phyloP scores from a whole-genome alignment of 345 rosid genomes.

The Euclidium syriacum region DNA sequence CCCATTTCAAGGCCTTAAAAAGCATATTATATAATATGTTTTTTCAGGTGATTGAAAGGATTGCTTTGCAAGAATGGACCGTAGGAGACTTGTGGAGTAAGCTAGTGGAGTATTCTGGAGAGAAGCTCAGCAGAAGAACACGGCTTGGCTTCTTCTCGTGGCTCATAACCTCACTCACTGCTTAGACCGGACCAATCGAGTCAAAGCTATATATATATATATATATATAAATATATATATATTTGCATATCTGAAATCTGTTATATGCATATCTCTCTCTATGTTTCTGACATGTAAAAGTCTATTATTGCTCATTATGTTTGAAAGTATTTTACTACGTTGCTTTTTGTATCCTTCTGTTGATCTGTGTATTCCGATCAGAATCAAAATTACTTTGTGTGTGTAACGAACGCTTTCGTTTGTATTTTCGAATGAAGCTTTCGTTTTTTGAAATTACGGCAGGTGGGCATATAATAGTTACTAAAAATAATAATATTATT shows the following conservation, averaged over 20 bases:
- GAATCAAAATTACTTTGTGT: too few species aligned
- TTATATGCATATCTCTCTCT: not conserved
- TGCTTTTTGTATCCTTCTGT: too few species aligned
- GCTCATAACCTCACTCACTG: slow-evolving; percentile 21
- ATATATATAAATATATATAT: too few species aligned
- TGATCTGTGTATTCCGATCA: too few species aligned
- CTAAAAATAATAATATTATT: too few species aligned
- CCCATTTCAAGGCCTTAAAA: not conserved
- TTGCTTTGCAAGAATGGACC: not conserved
- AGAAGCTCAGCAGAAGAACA: slow-evolving; percentile 19
- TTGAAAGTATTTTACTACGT: too few species aligned
- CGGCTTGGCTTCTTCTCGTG: slow-evolving; percentile 27
- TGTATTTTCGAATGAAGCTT: too few species aligned
- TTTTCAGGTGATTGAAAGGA: slow-evolving; percentile 13
- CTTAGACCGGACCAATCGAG: not conserved
- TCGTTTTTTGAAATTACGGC: too few species aligned
- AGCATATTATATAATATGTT: not conserved
- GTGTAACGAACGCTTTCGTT: too few species aligned
- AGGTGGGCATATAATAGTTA: too few species aligned
- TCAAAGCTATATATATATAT: not conserved
- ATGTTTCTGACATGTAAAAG: not conserved
- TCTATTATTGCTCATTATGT: too few species aligned
- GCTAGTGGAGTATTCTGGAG: slow-evolving; percentile 24
- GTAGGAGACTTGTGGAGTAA: slow-evolving; percentile 28
- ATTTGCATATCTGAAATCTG: not conserved